Conservation (phyloP, 2,329 filamentous ascomycete species). For the Pseudopyrenochaeta lycopersici region DNA sequence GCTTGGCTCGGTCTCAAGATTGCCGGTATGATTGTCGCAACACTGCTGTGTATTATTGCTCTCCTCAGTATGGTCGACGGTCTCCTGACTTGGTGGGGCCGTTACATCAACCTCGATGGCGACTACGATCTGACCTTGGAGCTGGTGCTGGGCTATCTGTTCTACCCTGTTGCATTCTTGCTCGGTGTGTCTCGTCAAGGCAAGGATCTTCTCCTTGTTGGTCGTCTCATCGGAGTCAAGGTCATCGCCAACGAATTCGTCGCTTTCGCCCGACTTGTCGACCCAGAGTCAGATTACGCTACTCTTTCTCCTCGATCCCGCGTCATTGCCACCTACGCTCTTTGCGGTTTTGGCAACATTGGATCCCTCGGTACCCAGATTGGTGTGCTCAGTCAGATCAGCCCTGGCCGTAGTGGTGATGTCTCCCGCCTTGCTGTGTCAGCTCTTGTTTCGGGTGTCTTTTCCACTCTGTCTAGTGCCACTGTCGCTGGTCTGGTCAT, state of each 20-base stretch:
- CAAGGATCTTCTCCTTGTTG: constrained; percentile 73
- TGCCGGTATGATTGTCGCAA: constrained; percentile 80
- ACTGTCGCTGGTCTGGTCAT: constrained; percentile 66
- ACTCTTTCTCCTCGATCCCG: constrained; percentile 73
- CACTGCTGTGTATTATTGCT: constrained; percentile 84
- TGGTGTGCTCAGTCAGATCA: constrained; percentile 83
- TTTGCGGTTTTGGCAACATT: constrained; percentile 81
- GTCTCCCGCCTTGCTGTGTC: constrained; percentile 79
- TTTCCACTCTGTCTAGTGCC: constrained; percentile 81
- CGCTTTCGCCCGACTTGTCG: constrained; percentile 70
- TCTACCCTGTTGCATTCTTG: constrained; percentile 82
- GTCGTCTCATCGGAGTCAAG: constrained; percentile 83
- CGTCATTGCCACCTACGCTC: constrained; percentile 85
- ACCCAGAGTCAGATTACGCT: constrained; percentile 57
- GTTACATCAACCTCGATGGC: constrained; percentile 75
- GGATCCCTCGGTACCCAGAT: constrained; percentile 90
- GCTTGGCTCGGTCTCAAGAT: constrained; percentile 89
- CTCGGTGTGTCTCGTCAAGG: constrained; percentile 74
- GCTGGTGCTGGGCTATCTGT: constrained; percentile 78
- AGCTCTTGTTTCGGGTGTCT: constrained; percentile 78
- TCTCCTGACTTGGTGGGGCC: constrained; percentile 83
- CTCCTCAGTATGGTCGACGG: constrained; percentile 78
- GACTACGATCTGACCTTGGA: constrained; percentile 76
- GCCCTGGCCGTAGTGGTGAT: constrained; percentile 76
- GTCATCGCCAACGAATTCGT: constrained; percentile 87